Evolutionary conservation across 164 flowering plant species (phyloP).

Genomic region (Tetrastigma voinierianum): DNA sequence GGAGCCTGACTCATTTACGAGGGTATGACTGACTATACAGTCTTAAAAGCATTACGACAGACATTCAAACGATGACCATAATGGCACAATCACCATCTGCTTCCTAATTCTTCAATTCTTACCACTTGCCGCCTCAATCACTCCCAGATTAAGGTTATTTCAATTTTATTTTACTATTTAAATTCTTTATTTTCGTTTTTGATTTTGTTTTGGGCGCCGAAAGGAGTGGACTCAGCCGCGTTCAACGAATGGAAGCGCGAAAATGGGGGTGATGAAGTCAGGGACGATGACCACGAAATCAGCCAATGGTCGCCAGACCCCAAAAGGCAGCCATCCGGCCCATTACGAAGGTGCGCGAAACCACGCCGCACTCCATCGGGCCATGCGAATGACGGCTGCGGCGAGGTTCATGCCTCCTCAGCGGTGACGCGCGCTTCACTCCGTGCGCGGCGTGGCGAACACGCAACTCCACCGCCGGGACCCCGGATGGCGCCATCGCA

Average conservation of each 20-base stretch:
- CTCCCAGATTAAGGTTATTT: background rate
- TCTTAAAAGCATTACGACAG: conserved; percentile 15
- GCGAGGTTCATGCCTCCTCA: conserved; percentile 47
- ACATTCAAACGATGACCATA: conserved; percentile 2
- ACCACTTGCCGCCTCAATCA: background rate
- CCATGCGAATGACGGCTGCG: conserved; percentile 53
- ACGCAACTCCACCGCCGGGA: conserved; percentile 55
- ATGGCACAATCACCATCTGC: background rate
- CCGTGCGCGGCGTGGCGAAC: conserved; percentile 58
- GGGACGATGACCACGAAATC: conserved; percentile 2
- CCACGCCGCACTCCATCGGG: conserved; percentile 57
- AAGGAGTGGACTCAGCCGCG: conserved; percentile 20
- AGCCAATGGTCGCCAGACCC: background rate
- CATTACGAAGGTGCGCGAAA: conserved; percentile 45
- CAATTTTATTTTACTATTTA: too few relatives aligned
- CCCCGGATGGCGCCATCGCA: conserved; percentile 6
- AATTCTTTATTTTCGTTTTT: too few relatives aligned
- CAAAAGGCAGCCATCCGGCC: background rate
- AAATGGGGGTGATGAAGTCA: conserved; percentile 7
- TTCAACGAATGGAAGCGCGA: conserved; percentile 8
- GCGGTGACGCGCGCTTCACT: conserved; percentile 7
- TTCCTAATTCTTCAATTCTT: background rate
- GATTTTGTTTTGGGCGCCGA: too few relatives aligned
- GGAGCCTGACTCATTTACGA: too few relatives aligned
- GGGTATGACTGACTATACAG: background rate